phyloP scores from a whole-genome alignment of 768 basidiomycete genomes.

The Boletales sp. region DNA sequence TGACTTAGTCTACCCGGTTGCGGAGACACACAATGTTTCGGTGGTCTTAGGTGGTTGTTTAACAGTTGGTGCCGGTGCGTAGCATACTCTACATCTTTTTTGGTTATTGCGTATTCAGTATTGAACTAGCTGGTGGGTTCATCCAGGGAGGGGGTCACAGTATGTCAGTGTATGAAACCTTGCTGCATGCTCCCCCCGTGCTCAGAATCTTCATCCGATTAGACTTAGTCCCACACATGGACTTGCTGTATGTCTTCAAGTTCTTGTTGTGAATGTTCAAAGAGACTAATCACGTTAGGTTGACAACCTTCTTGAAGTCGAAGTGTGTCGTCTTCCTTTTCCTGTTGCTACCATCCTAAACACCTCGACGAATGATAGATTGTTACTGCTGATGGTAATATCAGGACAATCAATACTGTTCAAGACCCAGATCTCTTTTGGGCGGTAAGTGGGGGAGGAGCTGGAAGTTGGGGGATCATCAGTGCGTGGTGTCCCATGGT shows the following conservation, averaged over 20 bases:
- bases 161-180: neutral
- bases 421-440: constrained; percentile 33
- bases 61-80: constrained; percentile 17
- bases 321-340: constrained; percentile 4
- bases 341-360: neutral
- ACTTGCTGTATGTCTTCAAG: neutral
- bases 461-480: constrained; percentile 47
- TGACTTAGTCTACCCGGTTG: constrained; percentile 7
- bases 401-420: constrained; percentile 37
- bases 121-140: constrained; percentile 37
- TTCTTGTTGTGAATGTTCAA: neutral
- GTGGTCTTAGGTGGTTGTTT: constrained; percentile 15
- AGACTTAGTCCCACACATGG: constrained; percentile 18
- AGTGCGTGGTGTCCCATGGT: constrained; percentile 10
- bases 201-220: neutral
- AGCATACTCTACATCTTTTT: too few relatives aligned
- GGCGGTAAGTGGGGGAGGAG: constrained; percentile 25
- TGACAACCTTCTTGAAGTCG: constrained; percentile 45
- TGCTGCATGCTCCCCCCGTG: neutral
- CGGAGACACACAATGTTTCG: constrained; percentile 10
- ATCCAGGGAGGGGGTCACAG: constrained; percentile 40
- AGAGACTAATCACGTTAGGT: constrained; percentile 24
- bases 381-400: constrained; percentile 39
- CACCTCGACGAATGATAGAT: constrained; percentile 14
- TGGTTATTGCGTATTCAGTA: neutral